phyloP scores from a whole-genome alignment of 164 flowering plant genomes.

The Chimonanthus salicifolius region DNA sequence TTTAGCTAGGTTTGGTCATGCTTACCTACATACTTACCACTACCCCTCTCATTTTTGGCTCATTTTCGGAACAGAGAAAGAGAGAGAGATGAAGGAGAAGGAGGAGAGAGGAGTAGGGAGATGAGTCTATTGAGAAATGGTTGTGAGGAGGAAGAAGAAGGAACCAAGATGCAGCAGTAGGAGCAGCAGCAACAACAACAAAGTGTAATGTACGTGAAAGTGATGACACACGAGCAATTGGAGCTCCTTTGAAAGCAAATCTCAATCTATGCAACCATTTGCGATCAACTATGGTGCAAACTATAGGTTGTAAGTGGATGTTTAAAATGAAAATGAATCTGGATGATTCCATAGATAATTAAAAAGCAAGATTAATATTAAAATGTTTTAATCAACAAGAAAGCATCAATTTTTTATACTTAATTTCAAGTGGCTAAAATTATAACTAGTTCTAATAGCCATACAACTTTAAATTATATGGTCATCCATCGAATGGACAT shows the following conservation, averaged over 20 bases:
- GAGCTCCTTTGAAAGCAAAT: conserved; percentile 67
- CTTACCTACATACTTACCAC: background rate
- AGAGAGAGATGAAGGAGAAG: conserved; percentile 2
- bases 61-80: background rate
- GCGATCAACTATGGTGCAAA: conserved; percentile 36
- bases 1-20: too few species aligned
- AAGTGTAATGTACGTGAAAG: conserved; percentile 41
- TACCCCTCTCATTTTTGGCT: background rate
- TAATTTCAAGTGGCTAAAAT: too few species aligned
- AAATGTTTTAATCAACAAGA: too few species aligned
- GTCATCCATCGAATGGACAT: too few species aligned
- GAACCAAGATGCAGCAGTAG: conserved; percentile 11
- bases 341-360: too few species aligned
- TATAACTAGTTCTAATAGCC: too few species aligned
- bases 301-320: too few species aligned
- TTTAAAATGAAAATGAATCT: too few species aligned
- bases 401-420: too few species aligned
- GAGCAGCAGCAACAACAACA: conserved; percentile 16
- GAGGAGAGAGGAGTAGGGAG: background rate
- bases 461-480: too few species aligned
- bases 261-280: conserved; percentile 66
- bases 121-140: conserved; percentile 4
- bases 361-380: too few species aligned
- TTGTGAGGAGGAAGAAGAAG: conserved; percentile 1
- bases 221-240: conserved; percentile 93